Evolutionary conservation across 768 basidiomycete genomes (phyloP).

Genomic region (Russula vinacea): DNA sequence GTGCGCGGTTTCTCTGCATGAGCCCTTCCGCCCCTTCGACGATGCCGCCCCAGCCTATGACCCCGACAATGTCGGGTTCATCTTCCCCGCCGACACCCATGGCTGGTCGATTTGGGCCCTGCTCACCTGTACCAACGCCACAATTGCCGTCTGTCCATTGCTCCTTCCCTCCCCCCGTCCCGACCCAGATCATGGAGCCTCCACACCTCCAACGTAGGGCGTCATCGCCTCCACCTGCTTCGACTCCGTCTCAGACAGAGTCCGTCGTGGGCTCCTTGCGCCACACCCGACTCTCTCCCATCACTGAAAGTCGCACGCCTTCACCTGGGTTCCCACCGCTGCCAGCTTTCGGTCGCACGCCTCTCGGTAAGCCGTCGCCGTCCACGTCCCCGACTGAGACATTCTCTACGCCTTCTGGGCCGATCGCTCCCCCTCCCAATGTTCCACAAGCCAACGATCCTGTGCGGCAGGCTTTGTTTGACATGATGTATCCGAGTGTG

Average conservation of each 20-base stretch:
- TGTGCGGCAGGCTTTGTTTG: neutral
- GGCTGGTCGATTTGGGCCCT: neutral
- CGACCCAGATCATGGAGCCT: neutral
- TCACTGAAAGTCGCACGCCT: conserved; percentile 17
- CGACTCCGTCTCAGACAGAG: conserved; percentile 8
- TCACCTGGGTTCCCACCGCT: conserved; percentile 1
- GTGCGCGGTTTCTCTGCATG: neutral
- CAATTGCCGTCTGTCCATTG: neutral
- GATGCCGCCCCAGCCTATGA: neutral
- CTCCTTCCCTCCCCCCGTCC: neutral
- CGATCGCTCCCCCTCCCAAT: neutral
- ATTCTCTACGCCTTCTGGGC: conserved; percentile 9
- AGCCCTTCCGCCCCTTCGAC: neutral
- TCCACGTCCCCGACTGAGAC: conserved; percentile 11
- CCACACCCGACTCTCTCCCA: conserved; percentile 10
- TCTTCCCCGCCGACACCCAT: neutral
- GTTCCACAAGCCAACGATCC: neutral
- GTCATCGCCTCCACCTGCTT: neutral
- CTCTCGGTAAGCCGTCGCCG: conserved; percentile 7
- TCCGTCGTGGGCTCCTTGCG: conserved; percentile 16
- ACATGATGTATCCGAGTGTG: conserved; percentile 7
- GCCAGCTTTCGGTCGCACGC: neutral
- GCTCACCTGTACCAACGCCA: neutral
- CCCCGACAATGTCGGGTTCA: neutral
- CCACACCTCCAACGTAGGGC: neutral